Percentiles rank a stretch among this genome's conserved stretches.
These are phyloP conservation scores for Tulasnella calospora DNA, from an alignment of 768 basidiomycete genomes.

Conservation along the genomic window DNA sequence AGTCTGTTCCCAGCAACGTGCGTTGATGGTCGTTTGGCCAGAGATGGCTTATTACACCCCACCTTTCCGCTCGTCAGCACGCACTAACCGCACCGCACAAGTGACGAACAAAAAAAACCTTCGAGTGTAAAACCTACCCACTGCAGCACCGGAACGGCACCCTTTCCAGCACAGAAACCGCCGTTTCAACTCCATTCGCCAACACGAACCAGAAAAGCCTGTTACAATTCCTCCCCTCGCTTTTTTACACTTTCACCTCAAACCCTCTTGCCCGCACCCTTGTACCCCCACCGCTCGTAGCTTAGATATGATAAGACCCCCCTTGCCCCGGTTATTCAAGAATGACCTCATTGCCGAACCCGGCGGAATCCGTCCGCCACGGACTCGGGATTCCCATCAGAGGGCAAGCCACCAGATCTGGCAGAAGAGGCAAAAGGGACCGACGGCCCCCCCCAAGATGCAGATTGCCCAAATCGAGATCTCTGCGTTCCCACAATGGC, in stretches of 20 bases:
- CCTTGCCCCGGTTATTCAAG: neutral
- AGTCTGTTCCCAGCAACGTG: neutral
- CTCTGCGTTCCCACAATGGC: neutral
- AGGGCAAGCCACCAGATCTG: neutral
- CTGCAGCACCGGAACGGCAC: neutral
- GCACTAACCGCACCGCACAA: neutral
- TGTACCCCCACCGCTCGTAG: neutral
- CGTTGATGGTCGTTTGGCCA: neutral
- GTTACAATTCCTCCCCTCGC: neutral
- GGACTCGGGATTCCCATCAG: neutral
- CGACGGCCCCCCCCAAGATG: neutral
- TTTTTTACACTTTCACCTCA: neutral
- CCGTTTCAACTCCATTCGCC: neutral
- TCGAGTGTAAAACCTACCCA: neutral
- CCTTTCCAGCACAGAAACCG: neutral
- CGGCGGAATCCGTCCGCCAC: neutral
- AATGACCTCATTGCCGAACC: neutral
- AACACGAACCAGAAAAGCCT: neutral
- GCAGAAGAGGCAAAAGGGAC: neutral
- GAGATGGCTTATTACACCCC: neutral
- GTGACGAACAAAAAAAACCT: neutral
- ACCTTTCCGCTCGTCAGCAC: neutral
- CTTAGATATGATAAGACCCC: neutral
- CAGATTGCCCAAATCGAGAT: conserved; percentile 7
- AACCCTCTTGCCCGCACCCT: neutral